These are phyloP conservation scores for Aspergillus heteromorphus DNA, from an alignment of 495 filamentous ascomycete genomes.

Conservation along the genomic window DNA sequence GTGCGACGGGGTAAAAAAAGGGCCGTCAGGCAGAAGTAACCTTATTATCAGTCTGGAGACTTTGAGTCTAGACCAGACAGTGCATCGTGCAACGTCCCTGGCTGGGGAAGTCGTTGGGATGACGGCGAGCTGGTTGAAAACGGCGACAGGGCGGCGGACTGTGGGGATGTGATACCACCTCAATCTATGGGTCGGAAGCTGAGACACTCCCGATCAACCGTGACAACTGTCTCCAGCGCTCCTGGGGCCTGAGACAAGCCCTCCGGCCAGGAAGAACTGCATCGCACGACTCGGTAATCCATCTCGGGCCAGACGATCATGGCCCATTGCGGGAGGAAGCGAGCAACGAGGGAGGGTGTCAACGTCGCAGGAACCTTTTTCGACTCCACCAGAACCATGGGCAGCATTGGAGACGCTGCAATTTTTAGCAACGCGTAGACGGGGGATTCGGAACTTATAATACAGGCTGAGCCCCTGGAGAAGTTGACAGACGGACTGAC, in stretches of 20 bases:
- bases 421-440: not conserved
- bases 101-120: not conserved
- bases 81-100: not conserved
- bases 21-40: not conserved
- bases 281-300: not conserved
- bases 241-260: not conserved
- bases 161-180: not conserved
- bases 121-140: not conserved
- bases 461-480: too few relatives aligned
- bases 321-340: constrained; percentile 8
- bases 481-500: too few relatives aligned
- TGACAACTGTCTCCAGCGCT: not conserved
- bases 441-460: too few relatives aligned
- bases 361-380: not conserved
- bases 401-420: too few relatives aligned
- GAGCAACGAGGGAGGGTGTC: not conserved
- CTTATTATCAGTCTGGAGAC: not conserved
- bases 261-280: not conserved
- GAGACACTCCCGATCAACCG: not conserved
- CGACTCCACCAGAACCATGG: too few relatives aligned
- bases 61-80: not conserved
- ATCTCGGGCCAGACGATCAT: constrained; percentile 3
- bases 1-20: not conserved
- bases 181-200: not conserved
- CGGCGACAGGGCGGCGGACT: not conserved